These are phyloP conservation scores for Anethum foeniculum DNA, from an alignment of 140 eudicot species.

Conservation along the genomic window DNA sequence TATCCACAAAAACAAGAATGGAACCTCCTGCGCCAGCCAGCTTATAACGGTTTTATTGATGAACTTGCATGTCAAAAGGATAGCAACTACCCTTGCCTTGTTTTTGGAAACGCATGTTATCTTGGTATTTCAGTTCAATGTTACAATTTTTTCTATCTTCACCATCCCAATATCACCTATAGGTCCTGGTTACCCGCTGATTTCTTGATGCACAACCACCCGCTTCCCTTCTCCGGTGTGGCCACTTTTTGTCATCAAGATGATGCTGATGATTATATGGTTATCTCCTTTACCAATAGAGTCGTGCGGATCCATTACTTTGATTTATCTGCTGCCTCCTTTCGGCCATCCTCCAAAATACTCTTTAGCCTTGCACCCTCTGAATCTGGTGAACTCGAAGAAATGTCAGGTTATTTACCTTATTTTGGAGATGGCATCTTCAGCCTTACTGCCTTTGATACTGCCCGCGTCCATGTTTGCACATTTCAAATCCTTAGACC, in stretches of 20 bases:
- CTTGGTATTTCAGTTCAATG: neutral
- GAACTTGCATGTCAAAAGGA: too few relatives aligned
- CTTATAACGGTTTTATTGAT: too few relatives aligned
- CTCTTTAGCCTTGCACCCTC: neutral
- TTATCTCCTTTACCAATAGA: neutral
- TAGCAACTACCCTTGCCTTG: neutral
- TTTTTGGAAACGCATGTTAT: neutral
- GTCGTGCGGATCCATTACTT: neutral
- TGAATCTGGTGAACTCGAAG: neutral
- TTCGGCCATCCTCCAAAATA: neutral
- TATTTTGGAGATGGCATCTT: neutral
- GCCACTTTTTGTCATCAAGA: neutral
- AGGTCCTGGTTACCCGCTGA: neutral
- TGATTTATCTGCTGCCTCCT: neutral
- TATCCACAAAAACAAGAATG: neutral
- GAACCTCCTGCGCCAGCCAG: neutral
- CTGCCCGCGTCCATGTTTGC: neutral
- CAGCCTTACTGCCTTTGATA: neutral
- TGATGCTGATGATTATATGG: neutral
- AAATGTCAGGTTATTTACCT: neutral
- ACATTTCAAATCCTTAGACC: neutral
- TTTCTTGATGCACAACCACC: too few relatives aligned
- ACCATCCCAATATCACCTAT: neutral
- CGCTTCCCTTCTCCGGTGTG: neutral
- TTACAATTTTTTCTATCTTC: neutral